phyloP scores from a whole-genome alignment of 2,329 filamentous ascomycete species.

The Nothopassalora personata region DNA sequence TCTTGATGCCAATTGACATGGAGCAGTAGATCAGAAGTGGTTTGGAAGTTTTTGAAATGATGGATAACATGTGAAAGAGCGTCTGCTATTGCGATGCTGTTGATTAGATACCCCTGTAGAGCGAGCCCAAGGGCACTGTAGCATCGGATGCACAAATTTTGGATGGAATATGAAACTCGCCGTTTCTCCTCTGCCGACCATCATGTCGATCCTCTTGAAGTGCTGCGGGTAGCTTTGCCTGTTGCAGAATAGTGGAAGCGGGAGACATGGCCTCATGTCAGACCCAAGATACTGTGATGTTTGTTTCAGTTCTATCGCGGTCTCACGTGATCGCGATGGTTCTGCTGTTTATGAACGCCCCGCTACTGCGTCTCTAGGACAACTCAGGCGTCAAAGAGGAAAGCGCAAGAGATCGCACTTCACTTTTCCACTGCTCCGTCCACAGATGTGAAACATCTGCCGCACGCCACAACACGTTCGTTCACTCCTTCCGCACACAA shows the following conservation, averaged over 20 bases:
- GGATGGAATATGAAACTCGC: too few relatives aligned
- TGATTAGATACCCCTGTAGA: background rate
- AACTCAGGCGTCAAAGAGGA: background rate
- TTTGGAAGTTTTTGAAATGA: too few relatives aligned
- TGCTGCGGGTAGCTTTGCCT: too few relatives aligned
- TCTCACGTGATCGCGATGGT: background rate
- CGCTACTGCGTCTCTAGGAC: background rate
- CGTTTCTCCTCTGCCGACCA: too few relatives aligned
- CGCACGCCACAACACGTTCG: background rate
- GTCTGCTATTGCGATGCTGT: background rate
- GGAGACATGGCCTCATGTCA: too few relatives aligned
- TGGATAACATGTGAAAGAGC: background rate
- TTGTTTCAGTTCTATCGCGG: background rate
- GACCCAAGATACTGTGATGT: too few relatives aligned
- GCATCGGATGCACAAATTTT: too few relatives aligned
- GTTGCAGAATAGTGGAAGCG: too few relatives aligned
- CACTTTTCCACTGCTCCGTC: background rate
- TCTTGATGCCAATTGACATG: conserved; percentile 38
- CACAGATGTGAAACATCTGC: background rate
- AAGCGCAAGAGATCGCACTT: background rate
- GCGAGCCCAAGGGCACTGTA: background rate
- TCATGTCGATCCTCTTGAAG: too few relatives aligned
- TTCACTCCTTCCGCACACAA: background rate
- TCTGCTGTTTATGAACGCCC: background rate
- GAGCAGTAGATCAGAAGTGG: background rate